phyloP scores from a whole-genome alignment of 805 yeast species.

The Suhomyces sp. region DNA sequence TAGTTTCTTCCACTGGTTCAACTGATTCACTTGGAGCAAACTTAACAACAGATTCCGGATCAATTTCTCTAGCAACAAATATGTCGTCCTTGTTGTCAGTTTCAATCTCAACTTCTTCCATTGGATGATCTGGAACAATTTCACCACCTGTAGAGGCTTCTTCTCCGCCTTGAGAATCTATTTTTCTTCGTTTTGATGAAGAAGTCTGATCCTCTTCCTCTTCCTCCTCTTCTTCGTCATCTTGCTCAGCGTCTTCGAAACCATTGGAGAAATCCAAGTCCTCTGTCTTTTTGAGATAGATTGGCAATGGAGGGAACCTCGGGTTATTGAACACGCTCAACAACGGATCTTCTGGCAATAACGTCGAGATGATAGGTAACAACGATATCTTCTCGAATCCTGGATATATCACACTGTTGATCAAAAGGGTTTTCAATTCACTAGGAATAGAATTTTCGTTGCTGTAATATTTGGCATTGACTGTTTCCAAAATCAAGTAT shows the following conservation, averaged over 20 bases:
- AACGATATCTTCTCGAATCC: constrained; percentile 62
- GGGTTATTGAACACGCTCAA: constrained; percentile 70
- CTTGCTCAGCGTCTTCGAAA: constrained; percentile 10
- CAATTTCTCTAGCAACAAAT: constrained; percentile 3
- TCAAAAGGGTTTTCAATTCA: constrained; percentile 41
- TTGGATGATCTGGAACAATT: background rate
- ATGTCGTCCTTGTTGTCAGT: constrained; percentile 1
- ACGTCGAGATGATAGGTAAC: constrained; percentile 63
- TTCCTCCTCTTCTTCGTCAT: constrained; percentile 7
- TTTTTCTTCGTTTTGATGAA: constrained; percentile 6
- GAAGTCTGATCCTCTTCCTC: constrained; percentile 5
- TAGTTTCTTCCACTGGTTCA: constrained; percentile 8
- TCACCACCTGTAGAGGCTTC: background rate
- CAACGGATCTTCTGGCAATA: constrained; percentile 50
- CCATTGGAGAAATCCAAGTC: background rate
- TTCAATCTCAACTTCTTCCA: background rate
- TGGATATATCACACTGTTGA: constrained; percentile 65
- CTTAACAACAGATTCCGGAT: constrained; percentile 5
- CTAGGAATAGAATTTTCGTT: constrained; percentile 23
- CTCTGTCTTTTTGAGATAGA: constrained; percentile 18
- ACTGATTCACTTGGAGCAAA: constrained; percentile 6
- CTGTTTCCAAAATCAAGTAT: constrained; percentile 36
- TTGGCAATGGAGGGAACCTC: constrained; percentile 59
- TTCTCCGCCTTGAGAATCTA: constrained; percentile 1
- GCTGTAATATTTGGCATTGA: constrained; percentile 25